Base-by-base conservation (phyloP, 768 basidiomycete genomes). In the Leccinum arenicola region DNA sequence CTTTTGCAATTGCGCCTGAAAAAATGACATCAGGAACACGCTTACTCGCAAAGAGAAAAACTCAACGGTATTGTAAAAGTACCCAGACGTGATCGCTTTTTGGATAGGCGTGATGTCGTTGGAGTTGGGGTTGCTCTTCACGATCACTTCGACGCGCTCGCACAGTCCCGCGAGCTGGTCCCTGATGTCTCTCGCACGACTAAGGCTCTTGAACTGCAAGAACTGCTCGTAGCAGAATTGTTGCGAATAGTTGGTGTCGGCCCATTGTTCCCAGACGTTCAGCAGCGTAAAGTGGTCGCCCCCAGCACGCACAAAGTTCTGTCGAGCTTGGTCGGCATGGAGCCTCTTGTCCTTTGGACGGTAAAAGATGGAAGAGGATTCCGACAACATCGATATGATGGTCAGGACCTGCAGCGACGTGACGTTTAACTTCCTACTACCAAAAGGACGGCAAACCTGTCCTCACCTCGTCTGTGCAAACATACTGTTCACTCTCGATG, bases 211-310 rank as follows among this genome's bases (percentile, higher is more conserved):
- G 82, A 88, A 95, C 70, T 96, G 95, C 52, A 97, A 74, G 76
- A 92, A 98, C 64, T 95, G 92, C 69, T 96, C 95, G 71, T 95
- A 97, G 68, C 93, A 95, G 76, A 93, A 97, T 67, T 95, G 93
- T 70, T 98, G 93, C 21, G 93, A 95, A 70, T 95, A 98, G 68
- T 94, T 94, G 23, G 95, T 93, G 62, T 99, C 97, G 19, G 91
- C 91, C 97, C 97, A 99, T 69, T 98, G 95, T 71, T 98, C 95
- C 90, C 95, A 98, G 12, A 98, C 93, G 71, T 98, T 98, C 27
- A 99, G 81, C 23, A 99, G 75, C 6, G 96, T 98, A 71, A 98
- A 99, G 76, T 98, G 97, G 68, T 99, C 97, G 23, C 97, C 97
- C 29, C 97, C 96, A 0, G 91, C 80, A 52, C 93, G 93, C 58